Base-by-base conservation (phyloP, 768 basidiomycete genomes). In the Fomitopsis pulvina region DNA sequence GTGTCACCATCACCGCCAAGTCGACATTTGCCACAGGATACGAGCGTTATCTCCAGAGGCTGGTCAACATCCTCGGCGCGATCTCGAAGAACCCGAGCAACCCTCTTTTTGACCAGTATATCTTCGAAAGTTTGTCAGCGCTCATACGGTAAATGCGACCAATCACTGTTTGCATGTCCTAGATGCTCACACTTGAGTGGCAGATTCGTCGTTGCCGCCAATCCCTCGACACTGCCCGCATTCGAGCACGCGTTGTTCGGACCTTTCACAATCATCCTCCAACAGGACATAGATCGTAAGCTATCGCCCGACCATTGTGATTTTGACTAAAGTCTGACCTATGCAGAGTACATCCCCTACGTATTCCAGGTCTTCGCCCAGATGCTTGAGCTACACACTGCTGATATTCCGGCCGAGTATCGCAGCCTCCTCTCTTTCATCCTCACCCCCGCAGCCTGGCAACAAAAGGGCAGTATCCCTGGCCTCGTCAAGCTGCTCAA, bases 41-140 rank as follows among this genome's bases (percentile, higher is more conserved):
- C 60, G 77, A 84, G 51, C 72, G 69, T 30, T 75, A 83, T 2
- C 75, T 98, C 6, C 68, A 65, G 37, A 83, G 87, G 11, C 78
- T 99, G 7, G 89, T 96, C 48, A 67, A 69, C 24, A 94, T 98
- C 60, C 75, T 97, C 26, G 85, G 87, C 11, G 77, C 85, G 48
- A 92, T 95, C 58, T 90, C 87, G 52, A 90, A 87, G 71, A 99
- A 99, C 64, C 95, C 96, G 14, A 92, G 89, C 64, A 99, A 99
- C 67, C 96, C 96, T 1, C 84, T 86, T 57, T 98, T 99, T 67
- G 94, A 96, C 65, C 96, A 98, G 65, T 96, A 91, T 63, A 87
- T 92, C 55, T 98, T 99, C 61, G 95, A 99, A 70, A 88, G 87
- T 62, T 82, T 99, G 37, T 87, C 94, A n/a, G 94, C 86, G 1